Base-by-base conservation (phyloP, 495 filamentous ascomycete genomes). In the Schizothecium vesticola region DNA sequence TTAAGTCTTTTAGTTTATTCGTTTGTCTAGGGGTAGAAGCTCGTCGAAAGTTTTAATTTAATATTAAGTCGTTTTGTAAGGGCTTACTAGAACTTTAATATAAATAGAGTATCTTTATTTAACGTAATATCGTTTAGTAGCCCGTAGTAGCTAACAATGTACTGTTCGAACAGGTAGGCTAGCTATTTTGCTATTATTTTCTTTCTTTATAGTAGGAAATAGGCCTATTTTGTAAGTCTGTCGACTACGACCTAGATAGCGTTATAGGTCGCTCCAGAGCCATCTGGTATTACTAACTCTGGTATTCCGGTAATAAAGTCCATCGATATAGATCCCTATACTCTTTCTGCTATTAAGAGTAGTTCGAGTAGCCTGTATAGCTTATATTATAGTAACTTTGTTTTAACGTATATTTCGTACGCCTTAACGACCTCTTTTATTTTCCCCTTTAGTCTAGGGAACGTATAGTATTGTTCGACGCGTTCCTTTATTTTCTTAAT, bases 21-120 rank as follows among this genome's bases (percentile, higher is more conserved):
- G 24, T 66, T 59, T 13, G 22, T 61, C 31, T 73, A 33, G 11
- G 59, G 26, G 78, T 71, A 58, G 74, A 71, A 69, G 72, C 74
- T 61, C 72, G 63, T 63, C 57, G 81, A 68, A 57, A 78, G 67
- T 68, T 75, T 67, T 57, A 51, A n/a, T n/a, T n/a, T n/a, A n/a
- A n/a, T n/a, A n/a, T n/a, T n/a, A n/a, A n/a, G n/a, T n/a, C n/a
- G n/a, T n/a, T n/a, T n/a, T n/a, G n/a, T n/a, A n/a, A n/a, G n/a
- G n/a, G n/a, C n/a, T n/a, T n/a, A n/a, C n/a, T n/a, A n/a, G n/a
- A n/a, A 16, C 29, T 16, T 22, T 31, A 28, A n/a, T n/a, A n/a
- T 26, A 26, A 26, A 26, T 26, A 26, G 25, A 2, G 1, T 26
- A 4, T 51, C 3, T 55, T 28, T 59, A 25, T 60, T 61, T 55